phyloP scores from a whole-genome alignment of 192 early-diverging fungal genomes.

The Podochytrium sp. region DNA sequence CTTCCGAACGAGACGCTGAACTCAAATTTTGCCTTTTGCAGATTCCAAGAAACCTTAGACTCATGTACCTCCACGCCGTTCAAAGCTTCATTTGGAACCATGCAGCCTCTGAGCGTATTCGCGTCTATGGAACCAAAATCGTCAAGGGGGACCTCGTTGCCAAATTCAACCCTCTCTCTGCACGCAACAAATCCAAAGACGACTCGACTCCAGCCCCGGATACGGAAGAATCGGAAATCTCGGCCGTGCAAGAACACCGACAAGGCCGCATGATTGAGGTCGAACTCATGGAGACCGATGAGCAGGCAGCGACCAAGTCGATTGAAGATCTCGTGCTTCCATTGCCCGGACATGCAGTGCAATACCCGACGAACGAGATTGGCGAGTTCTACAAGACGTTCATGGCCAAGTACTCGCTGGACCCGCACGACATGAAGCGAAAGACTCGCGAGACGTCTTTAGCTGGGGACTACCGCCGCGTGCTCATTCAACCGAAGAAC shows the following conservation, averaged over 20 bases:
- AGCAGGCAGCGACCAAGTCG: constrained; percentile 69
- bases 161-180: constrained; percentile 33
- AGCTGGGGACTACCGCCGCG: constrained; percentile 53
- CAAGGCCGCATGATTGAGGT: constrained; percentile 27
- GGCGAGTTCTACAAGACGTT: constrained; percentile 64
- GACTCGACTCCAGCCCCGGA: constrained; percentile 23
- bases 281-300: constrained; percentile 63
- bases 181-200: constrained; percentile 6
- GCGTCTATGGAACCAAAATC: constrained; percentile 64
- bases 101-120: constrained; percentile 75
- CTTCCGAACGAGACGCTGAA: too few relatives aligned
- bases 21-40: constrained; percentile 24
- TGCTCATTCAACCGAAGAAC: constrained; percentile 43
- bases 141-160: constrained; percentile 87
- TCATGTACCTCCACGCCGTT: constrained; percentile 96
- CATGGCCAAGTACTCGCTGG: constrained; percentile 76
- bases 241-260: constrained; percentile 33
- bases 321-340: constrained; percentile 94
- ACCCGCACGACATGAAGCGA: constrained; percentile 66
- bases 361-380: constrained; percentile 81
- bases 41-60: constrained; percentile 81
- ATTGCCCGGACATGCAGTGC: constrained; percentile 77
- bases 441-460: constrained; percentile 55
- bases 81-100: constrained; percentile 96
- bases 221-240: constrained; percentile 37